These are phyloP conservation scores for Naganishia liquefaciens DNA, from an alignment of 1,284 basidiomycete species.

Conservation along the genomic window DNA sequence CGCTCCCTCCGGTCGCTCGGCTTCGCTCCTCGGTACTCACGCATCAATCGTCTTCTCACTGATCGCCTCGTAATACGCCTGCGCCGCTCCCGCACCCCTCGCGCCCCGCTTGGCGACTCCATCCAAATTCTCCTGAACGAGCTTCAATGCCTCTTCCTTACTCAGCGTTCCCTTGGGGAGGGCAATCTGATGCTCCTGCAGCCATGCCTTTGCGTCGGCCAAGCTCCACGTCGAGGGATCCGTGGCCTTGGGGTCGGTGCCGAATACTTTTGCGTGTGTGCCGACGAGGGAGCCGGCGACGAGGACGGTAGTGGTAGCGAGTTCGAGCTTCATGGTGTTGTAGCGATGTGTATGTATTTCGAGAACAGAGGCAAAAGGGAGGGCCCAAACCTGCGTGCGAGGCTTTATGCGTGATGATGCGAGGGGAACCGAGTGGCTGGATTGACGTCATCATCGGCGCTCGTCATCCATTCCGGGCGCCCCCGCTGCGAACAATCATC, in stretches of 20 bases:
- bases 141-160: constrained; percentile 42
- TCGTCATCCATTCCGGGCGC: constrained; percentile 1
- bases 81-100: constrained; percentile 66
- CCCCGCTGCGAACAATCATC: no score
- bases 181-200: constrained; percentile 31
- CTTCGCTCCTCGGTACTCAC: constrained; percentile 38
- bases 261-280: constrained; percentile 46
- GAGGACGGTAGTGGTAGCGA: constrained; percentile 34
- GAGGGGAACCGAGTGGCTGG: not conserved
- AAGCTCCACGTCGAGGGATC: constrained; percentile 33
- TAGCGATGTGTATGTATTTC: no score
- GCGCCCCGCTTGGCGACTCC: constrained; percentile 54
- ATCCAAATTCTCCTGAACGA: constrained; percentile 68
- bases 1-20: not conserved
- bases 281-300: constrained; percentile 32
- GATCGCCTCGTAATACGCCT: constrained; percentile 64
- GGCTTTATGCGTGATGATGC: not conserved
- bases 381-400: no score
- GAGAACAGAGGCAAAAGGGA: not conserved
- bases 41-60: constrained; percentile 54
- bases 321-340: constrained; percentile 33
- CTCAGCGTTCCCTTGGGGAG: constrained; percentile 27
- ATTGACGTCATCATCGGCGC: not conserved
- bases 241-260: constrained; percentile 37
- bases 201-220: constrained; percentile 33